Evolutionary conservation across 768 basidiomycete genomes (phyloP).

Genomic region (Strobilomyces confusus): DNA sequence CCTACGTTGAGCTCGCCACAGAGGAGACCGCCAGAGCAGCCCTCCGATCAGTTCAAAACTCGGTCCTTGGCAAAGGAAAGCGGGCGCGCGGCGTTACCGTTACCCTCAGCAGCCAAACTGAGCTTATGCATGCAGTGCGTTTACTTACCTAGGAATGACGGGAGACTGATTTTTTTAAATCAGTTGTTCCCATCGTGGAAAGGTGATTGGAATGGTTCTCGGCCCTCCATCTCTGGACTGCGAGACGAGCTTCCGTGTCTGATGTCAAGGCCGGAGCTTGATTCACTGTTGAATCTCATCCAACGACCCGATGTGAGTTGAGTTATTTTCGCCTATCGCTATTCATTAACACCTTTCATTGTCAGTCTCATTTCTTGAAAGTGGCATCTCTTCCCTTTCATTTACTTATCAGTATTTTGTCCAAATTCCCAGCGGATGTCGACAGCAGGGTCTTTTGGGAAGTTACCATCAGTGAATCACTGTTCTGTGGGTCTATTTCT

Average conservation of each 20-base stretch:
- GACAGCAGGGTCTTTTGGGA: constrained; percentile 80
- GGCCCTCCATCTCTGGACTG: constrained; percentile 64
- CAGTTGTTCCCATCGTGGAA: constrained; percentile 81
- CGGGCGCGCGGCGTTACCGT: constrained; percentile 82
- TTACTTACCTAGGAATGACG: background rate
- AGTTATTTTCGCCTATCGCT: background rate
- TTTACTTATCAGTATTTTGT: constrained; percentile 66
- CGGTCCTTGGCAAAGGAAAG: constrained; percentile 71
- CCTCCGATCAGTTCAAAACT: constrained; percentile 48
- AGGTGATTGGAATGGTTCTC: constrained; percentile 65
- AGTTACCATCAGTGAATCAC: constrained; percentile 51
- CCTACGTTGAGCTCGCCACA: constrained; percentile 69
- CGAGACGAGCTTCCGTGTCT: constrained; percentile 57
- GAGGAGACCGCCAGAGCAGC: constrained; percentile 62
- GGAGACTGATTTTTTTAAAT: constrained; percentile 1
- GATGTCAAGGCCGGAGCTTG: constrained; percentile 63
- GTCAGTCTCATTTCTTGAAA: constrained; percentile 81
- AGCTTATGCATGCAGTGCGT: constrained; percentile 72
- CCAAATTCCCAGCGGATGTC: constrained; percentile 73
- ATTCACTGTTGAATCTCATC: constrained; percentile 63
- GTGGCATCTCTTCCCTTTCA: constrained; percentile 80
- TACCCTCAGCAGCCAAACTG: constrained; percentile 74
- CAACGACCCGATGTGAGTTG: constrained; percentile 68
- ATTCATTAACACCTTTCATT: constrained; percentile 13
- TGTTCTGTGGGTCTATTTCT: constrained; percentile 55